Evolutionary conservation across 768 basidiomycete genomes (phyloP), one percentile per base, ranked within the genome.

Genomic region (Rhodocollybia butyracea): DNA sequence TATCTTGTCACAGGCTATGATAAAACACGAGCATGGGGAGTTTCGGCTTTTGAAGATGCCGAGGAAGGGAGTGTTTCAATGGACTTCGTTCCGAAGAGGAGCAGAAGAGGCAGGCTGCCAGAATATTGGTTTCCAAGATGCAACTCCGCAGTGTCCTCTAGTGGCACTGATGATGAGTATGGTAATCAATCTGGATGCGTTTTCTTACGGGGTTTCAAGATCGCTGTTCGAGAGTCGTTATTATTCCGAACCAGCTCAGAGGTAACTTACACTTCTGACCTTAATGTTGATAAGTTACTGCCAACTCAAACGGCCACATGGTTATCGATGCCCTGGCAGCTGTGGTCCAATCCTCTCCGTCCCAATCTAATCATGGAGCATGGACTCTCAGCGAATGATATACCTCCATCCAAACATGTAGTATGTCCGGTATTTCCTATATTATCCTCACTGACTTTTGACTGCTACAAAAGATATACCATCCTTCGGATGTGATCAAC

Each of bases 1-100:
- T 47, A 47, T 26, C 46, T 47, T 47, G 21, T 47, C 17, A 47
- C 46, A 8, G 46, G 46, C 29, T 47, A 30, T 30, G 46, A 47
- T 30, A 47, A 47, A 47, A 27, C 46, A 17, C 13, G 21, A 5
- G 13, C 12, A 15, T 47, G 46, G 46, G 46, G 29, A 26, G 15
- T 26, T 10, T 12, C 21, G 24, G 10, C 6, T 47, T 47, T 30
- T 27, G 17, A 24, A 24, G 46, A 43, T 43, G 41, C 7, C 10
- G 22, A 43, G 7, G 17, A 7, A 43, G 6, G 41, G 8, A 43
- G 7, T 17, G 17, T 36, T 17, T 36, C 17, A 7, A 36, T 36
- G 34, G 34, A 36, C 34, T 8, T 36, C 17, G 34, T 36, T 17
- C 34, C 34, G 8, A 36, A 36, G 17, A 17, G 7, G 17, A 36